Conservation (phyloP, 2,329 filamentous ascomycete species). For the Aureobasidium lini region DNA sequence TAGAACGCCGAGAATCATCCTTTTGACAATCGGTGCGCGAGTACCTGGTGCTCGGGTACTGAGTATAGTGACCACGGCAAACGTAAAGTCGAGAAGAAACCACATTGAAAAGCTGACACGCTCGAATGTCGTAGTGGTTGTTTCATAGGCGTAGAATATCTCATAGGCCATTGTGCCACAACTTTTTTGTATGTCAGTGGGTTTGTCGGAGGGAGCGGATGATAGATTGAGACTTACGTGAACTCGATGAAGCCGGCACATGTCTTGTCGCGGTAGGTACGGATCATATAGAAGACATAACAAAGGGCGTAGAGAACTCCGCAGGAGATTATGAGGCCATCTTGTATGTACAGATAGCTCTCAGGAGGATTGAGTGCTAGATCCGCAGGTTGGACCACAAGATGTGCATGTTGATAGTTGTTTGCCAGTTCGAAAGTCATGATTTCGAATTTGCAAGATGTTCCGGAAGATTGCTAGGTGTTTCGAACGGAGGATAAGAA, state of each 20-base stretch:
- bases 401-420: constrained; percentile 36
- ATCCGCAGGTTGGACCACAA: constrained; percentile 47
- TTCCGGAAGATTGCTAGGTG: not conserved
- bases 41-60: constrained; percentile 23
- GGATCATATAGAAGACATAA: constrained; percentile 34
- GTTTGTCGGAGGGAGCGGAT: not conserved
- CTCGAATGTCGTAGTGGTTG: constrained; percentile 30
- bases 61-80: constrained; percentile 27
- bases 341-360: constrained; percentile 35
- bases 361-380: constrained; percentile 31
- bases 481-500: not conserved
- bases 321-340: constrained; percentile 34
- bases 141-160: constrained; percentile 33
- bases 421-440: constrained; percentile 29
- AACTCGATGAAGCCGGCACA: constrained; percentile 27
- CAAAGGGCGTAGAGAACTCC: constrained; percentile 34
- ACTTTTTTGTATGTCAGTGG: not conserved
- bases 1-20: constrained; percentile 24
- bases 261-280: constrained; percentile 30
- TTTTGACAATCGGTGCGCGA: constrained; percentile 20
- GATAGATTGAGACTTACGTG: constrained; percentile 13
- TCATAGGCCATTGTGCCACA: constrained; percentile 32
- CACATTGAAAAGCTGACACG: constrained; percentile 30
- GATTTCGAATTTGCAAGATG: not conserved
- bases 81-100: constrained; percentile 32